These are phyloP conservation scores for Aspergillus uvarum DNA, from an alignment of 2,329 filamentous ascomycete genomes.

Conservation along the genomic window DNA sequence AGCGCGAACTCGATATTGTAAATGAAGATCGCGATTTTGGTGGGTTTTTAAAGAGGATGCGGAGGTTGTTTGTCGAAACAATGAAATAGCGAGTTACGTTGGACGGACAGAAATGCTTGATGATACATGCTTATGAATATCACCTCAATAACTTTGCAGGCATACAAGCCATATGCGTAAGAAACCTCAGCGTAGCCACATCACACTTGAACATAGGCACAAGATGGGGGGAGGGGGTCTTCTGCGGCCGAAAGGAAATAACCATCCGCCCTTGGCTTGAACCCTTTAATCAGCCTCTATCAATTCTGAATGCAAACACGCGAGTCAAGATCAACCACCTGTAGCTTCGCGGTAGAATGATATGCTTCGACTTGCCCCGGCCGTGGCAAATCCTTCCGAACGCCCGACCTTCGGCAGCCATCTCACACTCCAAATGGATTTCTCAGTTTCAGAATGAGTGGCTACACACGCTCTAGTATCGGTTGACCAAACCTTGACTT, in stretches of 20 bases:
- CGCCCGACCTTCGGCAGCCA: slow-evolving; percentile 72
- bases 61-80: slow-evolving; percentile 57
- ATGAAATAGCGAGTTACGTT: slow-evolving; percentile 44
- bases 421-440: slow-evolving; percentile 76
- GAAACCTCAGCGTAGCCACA: not conserved
- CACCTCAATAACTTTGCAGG: not conserved
- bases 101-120: slow-evolving; percentile 5
- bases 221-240: not conserved
- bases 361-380: slow-evolving; percentile 72
- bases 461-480: slow-evolving; percentile 82
- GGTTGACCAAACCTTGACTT: slow-evolving; percentile 93
- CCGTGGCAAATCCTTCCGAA: slow-evolving; percentile 72
- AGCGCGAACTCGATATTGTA: slow-evolving; percentile 55
- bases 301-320: not conserved
- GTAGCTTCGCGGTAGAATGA: slow-evolving; percentile 84
- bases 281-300: not conserved
- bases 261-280: not conserved
- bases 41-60: slow-evolving; percentile 62
- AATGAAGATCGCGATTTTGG: slow-evolving; percentile 62
- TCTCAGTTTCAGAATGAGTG: slow-evolving; percentile 88
- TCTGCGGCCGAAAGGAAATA: not conserved
- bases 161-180: not conserved
- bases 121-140: slow-evolving; percentile 4
- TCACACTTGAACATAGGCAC: not conserved
- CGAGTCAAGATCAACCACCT: slow-evolving; percentile 50